Percentiles rank a stretch among this genome's conserved stretches.
phyloP scores from a whole-genome alignment of 78 protist genomes.

The Chrysochromulina tobinii region DNA sequence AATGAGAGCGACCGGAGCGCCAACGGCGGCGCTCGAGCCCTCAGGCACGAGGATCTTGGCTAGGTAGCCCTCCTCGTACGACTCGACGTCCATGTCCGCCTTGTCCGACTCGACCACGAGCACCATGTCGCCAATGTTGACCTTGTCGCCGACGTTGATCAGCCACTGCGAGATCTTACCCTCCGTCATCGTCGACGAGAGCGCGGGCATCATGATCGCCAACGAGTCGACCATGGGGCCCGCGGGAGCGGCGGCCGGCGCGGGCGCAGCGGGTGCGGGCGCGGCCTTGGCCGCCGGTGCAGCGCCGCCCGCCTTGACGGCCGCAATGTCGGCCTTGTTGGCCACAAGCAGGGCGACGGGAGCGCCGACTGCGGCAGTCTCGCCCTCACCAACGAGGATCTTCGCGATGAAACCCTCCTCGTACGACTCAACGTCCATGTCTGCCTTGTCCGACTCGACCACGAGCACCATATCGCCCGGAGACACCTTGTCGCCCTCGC shows the following conservation, averaged over 20 bases:
- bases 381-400: slow-evolving; percentile 37
- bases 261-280: background rate
- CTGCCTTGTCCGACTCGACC: slow-evolving; percentile 50
- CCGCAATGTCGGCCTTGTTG: slow-evolving; percentile 5
- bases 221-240: background rate
- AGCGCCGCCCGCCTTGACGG: background rate
- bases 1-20: background rate
- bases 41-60: slow-evolving; percentile 6
- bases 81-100: slow-evolving; percentile 34
- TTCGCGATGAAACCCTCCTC: slow-evolving; percentile 35
- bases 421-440: slow-evolving; percentile 40
- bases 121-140: slow-evolving; percentile 16
- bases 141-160: slow-evolving; percentile 21
- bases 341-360: slow-evolving; percentile 9
- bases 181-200: slow-evolving; percentile 21
- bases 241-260: slow-evolving; percentile 1
- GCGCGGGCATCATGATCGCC: slow-evolving; percentile 4
- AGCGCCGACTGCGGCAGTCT: slow-evolving; percentile 30
- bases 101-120: slow-evolving; percentile 44
- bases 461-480: slow-evolving; percentile 34
- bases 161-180: background rate
- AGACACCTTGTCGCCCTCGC: slow-evolving; percentile 24
- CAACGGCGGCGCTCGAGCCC: slow-evolving; percentile 3
- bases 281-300: background rate
- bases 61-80: slow-evolving; percentile 10